Conservation (phyloP, 2,329 filamentous ascomycete genomes). For the Clonostachys rhizophaga region DNA sequence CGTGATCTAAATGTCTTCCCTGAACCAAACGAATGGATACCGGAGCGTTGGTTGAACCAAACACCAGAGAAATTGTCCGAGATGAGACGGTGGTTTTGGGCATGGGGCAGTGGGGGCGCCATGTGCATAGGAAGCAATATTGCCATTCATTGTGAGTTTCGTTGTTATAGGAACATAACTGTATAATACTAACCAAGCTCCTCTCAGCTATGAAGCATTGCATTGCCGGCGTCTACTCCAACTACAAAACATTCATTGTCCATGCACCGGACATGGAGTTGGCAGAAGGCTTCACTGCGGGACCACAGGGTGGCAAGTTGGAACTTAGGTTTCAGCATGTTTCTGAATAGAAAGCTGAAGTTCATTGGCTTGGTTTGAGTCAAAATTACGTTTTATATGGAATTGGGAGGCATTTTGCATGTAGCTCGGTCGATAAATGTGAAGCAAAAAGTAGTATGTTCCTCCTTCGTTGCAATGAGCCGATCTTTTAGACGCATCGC, state of each 20-base stretch:
- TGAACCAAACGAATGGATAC: not conserved
- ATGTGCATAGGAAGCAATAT: not conserved
- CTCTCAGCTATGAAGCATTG: not conserved
- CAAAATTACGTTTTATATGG: too few species aligned
- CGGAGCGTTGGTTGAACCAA: not conserved
- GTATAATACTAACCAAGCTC: not conserved
- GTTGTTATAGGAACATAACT: not conserved
- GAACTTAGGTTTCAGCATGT: not conserved
- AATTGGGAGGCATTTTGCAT: too few species aligned
- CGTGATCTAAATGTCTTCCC: not conserved
- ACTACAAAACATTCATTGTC: not conserved
- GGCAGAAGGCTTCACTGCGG: not conserved
- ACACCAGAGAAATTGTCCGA: not conserved
- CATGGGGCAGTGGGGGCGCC: not conserved
- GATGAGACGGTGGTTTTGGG: not conserved
- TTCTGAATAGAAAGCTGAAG: not conserved
- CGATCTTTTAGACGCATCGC: too few species aligned
- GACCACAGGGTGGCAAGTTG: not conserved
- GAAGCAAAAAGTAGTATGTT: too few species aligned
- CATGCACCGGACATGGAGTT: not conserved
- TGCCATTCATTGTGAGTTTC: not conserved
- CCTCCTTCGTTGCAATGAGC: too few species aligned
- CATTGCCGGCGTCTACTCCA: not conserved
- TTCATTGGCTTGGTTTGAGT: too few species aligned
- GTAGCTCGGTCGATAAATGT: too few species aligned